Evolutionary conservation across 331 rosid genomes (phyloP), one percentile per base, ranked within the genome.

Genomic region (Arachis monticola): DNA sequence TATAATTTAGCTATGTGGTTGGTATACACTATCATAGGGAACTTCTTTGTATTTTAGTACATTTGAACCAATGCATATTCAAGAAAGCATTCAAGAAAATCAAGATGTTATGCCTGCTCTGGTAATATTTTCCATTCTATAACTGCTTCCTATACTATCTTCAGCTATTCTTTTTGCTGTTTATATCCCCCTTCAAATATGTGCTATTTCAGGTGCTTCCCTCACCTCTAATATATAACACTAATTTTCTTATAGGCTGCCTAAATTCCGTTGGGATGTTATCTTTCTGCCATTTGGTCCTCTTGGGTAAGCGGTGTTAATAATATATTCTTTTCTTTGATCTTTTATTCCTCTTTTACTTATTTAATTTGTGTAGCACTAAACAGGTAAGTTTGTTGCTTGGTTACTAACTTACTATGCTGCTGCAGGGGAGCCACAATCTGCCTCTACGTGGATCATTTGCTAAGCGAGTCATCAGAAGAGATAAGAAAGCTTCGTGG

Each of bases 271-370:
- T 46, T 94, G 99, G 99, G 96, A 92, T 79, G 84, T 86, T 66
- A 79, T 92, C 72, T 94, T 96, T 97, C 90, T 89, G 57, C 99
- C 99, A 64, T 69, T 88, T 64, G 99, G 97, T 45, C 93, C 99
- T 10, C 80, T 92, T 66, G 22, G 93, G 96, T 92, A 86, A 42
- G 78, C 12, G 42, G n/a, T 73, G 67, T 40, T 64, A 45, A 32
- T 17, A 17, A 27, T 32, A 10, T 69, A 10, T 44, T 41, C 30
- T 73, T 3, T 64, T 40, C 41, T 38, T 74, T 76, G 66, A 5
- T 57, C 57, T 17, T 27, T 27, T 27, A 27, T 27, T 27, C 41
- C 41, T 38, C 1, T 5, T 38, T 38, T 38, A 38, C 4, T 38
- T 38, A 38, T 4, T 38, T 38, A 38, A 38, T 38, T 38, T 59